Evolutionary conservation across 2,329 filamentous ascomycete genomes (phyloP).

Genomic region (Fusarium newnesense): DNA sequence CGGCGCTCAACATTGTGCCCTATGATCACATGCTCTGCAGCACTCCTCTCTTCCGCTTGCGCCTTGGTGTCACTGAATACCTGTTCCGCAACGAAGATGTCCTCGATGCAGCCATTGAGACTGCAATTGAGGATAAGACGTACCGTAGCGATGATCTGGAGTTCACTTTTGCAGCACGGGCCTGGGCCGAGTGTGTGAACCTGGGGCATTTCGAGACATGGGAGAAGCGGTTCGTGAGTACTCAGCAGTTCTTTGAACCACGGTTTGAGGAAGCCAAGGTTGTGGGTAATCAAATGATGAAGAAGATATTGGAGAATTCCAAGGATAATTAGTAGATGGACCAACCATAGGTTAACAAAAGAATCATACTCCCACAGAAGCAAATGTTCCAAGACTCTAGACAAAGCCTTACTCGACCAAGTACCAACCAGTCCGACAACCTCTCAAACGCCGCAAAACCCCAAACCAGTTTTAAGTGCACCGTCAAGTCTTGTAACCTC

Average conservation of each 20-base stretch:
- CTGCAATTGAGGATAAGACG: slow-evolving; percentile 87
- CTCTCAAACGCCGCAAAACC: slow-evolving; percentile 3
- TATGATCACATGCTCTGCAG: slow-evolving; percentile 99
- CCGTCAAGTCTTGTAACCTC: not conserved
- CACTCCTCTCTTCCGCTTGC: slow-evolving; percentile 95
- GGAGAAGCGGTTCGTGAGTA: slow-evolving; percentile 88
- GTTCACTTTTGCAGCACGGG: slow-evolving; percentile 95
- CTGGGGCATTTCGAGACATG: slow-evolving; percentile 95
- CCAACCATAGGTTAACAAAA: not conserved
- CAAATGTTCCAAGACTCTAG: slow-evolving; percentile 14
- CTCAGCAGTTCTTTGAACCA: slow-evolving; percentile 91
- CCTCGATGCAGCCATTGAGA: slow-evolving; percentile 85
- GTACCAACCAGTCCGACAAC: not conserved
- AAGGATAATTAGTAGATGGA: slow-evolving; percentile 45
- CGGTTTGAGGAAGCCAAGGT: slow-evolving; percentile 87
- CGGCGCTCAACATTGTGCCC: slow-evolving; percentile 88
- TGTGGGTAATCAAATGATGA: slow-evolving; percentile 97
- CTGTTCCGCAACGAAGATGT: slow-evolving; percentile 85
- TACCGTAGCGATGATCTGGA: slow-evolving; percentile 97
- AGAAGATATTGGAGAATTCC: slow-evolving; percentile 88
- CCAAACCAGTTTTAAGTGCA: not conserved
- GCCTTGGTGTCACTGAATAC: slow-evolving; percentile 97
- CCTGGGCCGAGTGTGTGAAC: slow-evolving; percentile 93
- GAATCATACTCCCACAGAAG: slow-evolving; percentile 1
- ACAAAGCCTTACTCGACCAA: not conserved